phyloP scores from a whole-genome alignment of 768 basidiomycete genomes.

The Paxillus ammoniavirescens region DNA sequence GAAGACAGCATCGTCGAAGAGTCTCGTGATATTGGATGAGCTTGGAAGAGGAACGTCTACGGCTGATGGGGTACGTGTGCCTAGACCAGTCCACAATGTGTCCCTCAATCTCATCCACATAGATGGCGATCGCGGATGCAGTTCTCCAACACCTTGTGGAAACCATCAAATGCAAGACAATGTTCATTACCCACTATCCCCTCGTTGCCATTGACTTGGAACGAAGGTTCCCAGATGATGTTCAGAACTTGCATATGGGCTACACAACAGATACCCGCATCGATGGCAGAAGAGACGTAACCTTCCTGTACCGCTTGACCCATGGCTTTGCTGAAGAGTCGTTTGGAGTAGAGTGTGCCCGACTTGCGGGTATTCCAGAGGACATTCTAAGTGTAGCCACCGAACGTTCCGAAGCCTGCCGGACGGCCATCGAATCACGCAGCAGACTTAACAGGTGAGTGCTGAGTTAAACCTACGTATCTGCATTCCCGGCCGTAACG shows the following conservation, averaged over 20 bases:
- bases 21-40: constrained; percentile 88
- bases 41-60: constrained; percentile 91
- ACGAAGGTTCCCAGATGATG: constrained; percentile 52
- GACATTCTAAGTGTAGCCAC: constrained; percentile 61
- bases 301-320: constrained; percentile 80
- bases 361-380: constrained; percentile 82
- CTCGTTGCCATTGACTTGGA: constrained; percentile 70
- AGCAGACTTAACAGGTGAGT: constrained; percentile 50
- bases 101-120: constrained; percentile 10
- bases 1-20: constrained; percentile 65
- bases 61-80: constrained; percentile 69
- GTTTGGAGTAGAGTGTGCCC: constrained; percentile 91
- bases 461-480: not conserved
- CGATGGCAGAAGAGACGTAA: constrained; percentile 76
- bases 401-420: constrained; percentile 53
- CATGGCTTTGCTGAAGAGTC: constrained; percentile 77
- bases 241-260: constrained; percentile 86
- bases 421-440: constrained; percentile 48
- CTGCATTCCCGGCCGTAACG: not conserved
- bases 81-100: not conserved
- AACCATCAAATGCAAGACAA: constrained; percentile 59
- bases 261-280: constrained; percentile 68
- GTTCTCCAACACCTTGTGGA: constrained; percentile 71
- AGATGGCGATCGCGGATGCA: constrained; percentile 88
- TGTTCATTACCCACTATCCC: constrained; percentile 97